Evolutionary conservation across 768 basidiomycete genomes (phyloP), one percentile per base, ranked within the genome.

Genomic region (Trametes punicea): DNA sequence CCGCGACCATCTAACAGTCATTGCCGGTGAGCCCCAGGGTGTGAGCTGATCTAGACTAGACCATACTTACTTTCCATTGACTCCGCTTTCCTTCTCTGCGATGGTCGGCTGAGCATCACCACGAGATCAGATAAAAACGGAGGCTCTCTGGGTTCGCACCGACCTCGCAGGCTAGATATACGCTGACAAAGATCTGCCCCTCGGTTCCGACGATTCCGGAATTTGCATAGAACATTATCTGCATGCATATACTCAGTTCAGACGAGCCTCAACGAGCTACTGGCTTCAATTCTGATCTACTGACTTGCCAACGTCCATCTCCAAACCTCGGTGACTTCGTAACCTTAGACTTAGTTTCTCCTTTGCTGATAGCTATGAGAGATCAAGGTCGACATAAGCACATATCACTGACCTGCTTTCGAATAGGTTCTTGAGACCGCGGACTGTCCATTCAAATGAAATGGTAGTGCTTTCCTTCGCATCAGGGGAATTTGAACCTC

Each of bases 201-300:
- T 74, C 67, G n/a, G 69, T 79, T 39, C 79, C 78, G n/a, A 77
- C 73, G 18, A 78, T 80, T 0, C 90, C 89, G 36, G 88, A 85
- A 67, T 91, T 93, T 5, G 90, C 79, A 66, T 93, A 94, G 72
- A 92, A 92, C 42, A 94, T 69, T 41, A 92, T 84, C 83, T 92
- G 62, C 51, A 3, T 10, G 11, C 1, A 15, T 15, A 25, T 25
- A 13, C 11, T 44, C 42, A 44, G 42, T 15, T n/a, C 34, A 15
- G 13, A 36, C 15, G 15, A n/a, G 15, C n/a, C 4, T 16, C 13
- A 15, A 16, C 15, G 13, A 36, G 13, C 6, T 5, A 10, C 5
- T 8, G 34, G 13, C 13, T 15, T 36, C 34, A 36, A n/a, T 7
- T 42, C 15, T 30, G 15, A 26, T 23, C 11, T 20, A 62, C 74